Evolutionary conservation across 257 asterid species (phyloP).

Genomic region (Solanum ossicruentum): DNA sequence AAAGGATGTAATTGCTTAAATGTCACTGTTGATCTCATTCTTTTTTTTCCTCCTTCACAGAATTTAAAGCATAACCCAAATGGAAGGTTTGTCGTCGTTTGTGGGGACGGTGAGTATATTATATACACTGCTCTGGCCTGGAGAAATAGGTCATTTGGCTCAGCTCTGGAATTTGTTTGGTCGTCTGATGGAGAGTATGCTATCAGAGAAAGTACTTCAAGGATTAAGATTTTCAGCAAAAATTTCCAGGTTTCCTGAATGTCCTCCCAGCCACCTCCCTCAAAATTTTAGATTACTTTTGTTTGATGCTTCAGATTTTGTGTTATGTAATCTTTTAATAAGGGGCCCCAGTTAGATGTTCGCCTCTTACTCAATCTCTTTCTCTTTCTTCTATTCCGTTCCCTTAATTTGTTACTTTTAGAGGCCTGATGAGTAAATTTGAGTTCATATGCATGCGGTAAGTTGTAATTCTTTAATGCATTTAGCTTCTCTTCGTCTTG

Average conservation of each 20-base stretch:
- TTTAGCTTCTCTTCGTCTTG: not conserved
- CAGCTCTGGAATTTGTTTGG: constrained; percentile 96
- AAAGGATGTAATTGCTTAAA: not conserved
- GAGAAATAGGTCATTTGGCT: constrained; percentile 95
- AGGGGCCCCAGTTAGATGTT: not conserved
- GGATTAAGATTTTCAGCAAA: constrained; percentile 73
- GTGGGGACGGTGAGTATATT: constrained; percentile 95
- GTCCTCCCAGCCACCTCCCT: not conserved
- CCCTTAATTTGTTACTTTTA: not conserved
- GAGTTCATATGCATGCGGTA: not conserved
- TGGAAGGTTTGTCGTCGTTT: constrained; percentile 94
- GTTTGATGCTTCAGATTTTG: not conserved
- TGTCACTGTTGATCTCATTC: not conserved
- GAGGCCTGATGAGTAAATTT: not conserved
- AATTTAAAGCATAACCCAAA: constrained; percentile 95
- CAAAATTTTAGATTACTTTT: not conserved
- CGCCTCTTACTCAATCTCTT: not conserved
- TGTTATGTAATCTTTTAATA: not conserved
- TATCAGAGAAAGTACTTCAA: constrained; percentile 93
- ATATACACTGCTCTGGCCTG: constrained; percentile 97
- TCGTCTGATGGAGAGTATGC: constrained; percentile 97
- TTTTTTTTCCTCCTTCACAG: constrained; percentile 21
- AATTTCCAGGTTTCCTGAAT: constrained; percentile 49
- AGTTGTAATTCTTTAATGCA: not conserved
- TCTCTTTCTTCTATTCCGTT: not conserved